These are phyloP conservation scores for Cucumis cinereus DNA, from an alignment of 306 rosid species.

Conservation along the genomic window DNA sequence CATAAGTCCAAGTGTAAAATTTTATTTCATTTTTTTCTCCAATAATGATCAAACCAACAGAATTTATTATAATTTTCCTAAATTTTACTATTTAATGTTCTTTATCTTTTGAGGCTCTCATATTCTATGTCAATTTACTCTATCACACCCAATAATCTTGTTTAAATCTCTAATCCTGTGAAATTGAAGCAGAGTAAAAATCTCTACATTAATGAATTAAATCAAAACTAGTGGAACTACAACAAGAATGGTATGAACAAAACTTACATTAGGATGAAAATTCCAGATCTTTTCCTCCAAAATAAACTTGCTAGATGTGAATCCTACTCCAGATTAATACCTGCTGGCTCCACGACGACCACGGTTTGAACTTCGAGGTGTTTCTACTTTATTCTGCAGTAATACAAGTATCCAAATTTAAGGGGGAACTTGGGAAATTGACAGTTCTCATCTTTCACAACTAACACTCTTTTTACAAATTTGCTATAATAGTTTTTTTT, in stretches of 20 bases:
- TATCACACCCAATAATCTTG: background rate
- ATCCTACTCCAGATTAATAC: conserved; percentile 6
- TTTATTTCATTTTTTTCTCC: too few species aligned
- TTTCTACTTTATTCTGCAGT: conserved; percentile 34
- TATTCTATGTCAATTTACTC: background rate
- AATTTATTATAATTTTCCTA: background rate
- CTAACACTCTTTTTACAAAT: too few species aligned
- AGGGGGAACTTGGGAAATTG: background rate
- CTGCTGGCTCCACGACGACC: conserved; percentile 46
- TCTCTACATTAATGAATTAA: background rate
- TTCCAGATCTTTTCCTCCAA: background rate
- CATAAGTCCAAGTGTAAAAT: too few species aligned
- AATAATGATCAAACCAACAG: background rate
- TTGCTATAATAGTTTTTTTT: too few species aligned
- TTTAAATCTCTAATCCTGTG: background rate
- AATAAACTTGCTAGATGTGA: background rate
- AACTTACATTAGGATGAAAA: background rate
- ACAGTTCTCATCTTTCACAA: too few species aligned
- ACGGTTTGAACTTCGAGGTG: conserved; percentile 23
- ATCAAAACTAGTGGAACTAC: background rate
- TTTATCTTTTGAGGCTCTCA: background rate
- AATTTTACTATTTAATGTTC: background rate
- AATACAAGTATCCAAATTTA: background rate
- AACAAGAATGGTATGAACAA: background rate
- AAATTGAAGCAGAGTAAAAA: background rate